Conservation (phyloP, 2,329 filamentous ascomycete genomes). For the Cladophialophora exuberans region DNA sequence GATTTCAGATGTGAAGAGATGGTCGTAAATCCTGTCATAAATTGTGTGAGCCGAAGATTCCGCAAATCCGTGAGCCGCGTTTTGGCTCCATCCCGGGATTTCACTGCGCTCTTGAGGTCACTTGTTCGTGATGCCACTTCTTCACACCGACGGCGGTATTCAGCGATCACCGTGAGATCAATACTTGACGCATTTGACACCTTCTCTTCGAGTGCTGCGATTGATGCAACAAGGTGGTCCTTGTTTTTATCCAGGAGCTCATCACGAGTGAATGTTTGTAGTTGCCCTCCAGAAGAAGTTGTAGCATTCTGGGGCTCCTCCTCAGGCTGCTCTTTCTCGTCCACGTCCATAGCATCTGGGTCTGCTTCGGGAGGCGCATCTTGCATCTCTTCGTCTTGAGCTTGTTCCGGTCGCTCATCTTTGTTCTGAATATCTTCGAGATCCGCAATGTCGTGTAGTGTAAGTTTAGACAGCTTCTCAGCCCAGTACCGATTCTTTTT, state of each 20-base stretch:
- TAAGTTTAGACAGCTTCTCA: slow-evolving; percentile 83
- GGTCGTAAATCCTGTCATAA: slow-evolving; percentile 95
- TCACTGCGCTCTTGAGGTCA: slow-evolving; percentile 78
- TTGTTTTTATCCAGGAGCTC: slow-evolving; percentile 68
- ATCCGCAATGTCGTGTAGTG: slow-evolving; percentile 78
- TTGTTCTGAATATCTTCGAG: slow-evolving; percentile 42
- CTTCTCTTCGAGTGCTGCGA: slow-evolving; percentile 70
- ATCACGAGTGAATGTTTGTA: slow-evolving; percentile 79
- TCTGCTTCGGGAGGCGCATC: slow-evolving; percentile 75
- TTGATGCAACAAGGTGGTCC: slow-evolving; percentile 64
- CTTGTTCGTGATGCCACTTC: slow-evolving; percentile 81
- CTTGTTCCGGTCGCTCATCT: neutral
- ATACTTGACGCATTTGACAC: slow-evolving; percentile 79
- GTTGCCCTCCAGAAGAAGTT: slow-evolving; percentile 51
- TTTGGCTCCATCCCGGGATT: slow-evolving; percentile 82
- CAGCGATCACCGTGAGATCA: slow-evolving; percentile 83
- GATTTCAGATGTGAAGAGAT: slow-evolving; percentile 96
- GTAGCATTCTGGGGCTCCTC: slow-evolving; percentile 37
- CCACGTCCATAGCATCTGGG: slow-evolving; percentile 44
- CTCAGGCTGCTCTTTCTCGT: slow-evolving; percentile 59
- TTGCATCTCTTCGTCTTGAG: slow-evolving; percentile 18
- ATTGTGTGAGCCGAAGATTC: slow-evolving; percentile 86
- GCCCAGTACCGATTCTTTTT: slow-evolving; percentile 84
- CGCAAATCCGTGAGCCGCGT: slow-evolving; percentile 90
- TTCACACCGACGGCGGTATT: slow-evolving; percentile 83